These are phyloP conservation scores for Hamamelis virginiana DNA, from an alignment of 164 flowering plant genomes.

Conservation along the genomic window DNA sequence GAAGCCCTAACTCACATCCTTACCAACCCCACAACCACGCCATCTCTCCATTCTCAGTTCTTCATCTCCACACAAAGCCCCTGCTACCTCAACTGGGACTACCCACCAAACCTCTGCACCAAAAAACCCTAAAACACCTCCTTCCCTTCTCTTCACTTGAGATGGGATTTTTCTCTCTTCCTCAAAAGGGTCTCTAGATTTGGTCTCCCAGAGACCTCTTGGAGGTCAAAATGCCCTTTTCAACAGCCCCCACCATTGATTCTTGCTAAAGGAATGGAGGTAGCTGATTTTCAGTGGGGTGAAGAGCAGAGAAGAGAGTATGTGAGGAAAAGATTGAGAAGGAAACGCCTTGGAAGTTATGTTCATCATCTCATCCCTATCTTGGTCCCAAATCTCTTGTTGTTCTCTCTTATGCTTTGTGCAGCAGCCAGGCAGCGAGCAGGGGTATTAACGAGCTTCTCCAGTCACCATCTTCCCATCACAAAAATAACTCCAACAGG, in stretches of 20 bases:
- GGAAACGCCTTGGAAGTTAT: slow-evolving; percentile 39
- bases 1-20: not conserved
- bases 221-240: slow-evolving; percentile 86
- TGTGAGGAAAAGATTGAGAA: slow-evolving; percentile 48
- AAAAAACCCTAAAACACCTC: slow-evolving; percentile 8
- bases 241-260: slow-evolving; percentile 80
- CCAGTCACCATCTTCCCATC: no score
- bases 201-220: slow-evolving; percentile 62
- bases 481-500: no score
- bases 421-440: no score
- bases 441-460: no score
- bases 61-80: no score
- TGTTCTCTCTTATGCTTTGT: slow-evolving; percentile 55
- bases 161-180: slow-evolving; percentile 64
- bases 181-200: slow-evolving; percentile 54
- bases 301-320: slow-evolving; percentile 52
- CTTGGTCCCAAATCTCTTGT: slow-evolving; percentile 61
- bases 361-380: slow-evolving; percentile 64
- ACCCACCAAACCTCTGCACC: slow-evolving; percentile 60
- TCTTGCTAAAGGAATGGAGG: slow-evolving; percentile 70
- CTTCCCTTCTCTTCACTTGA: slow-evolving; percentile 36
- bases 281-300: slow-evolving; percentile 54
- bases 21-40: no score
- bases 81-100: no score
- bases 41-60: no score